These are phyloP conservation scores for Phyllosticta citriasiana DNA, from an alignment of 2,329 filamentous ascomycete species.

Conservation along the genomic window DNA sequence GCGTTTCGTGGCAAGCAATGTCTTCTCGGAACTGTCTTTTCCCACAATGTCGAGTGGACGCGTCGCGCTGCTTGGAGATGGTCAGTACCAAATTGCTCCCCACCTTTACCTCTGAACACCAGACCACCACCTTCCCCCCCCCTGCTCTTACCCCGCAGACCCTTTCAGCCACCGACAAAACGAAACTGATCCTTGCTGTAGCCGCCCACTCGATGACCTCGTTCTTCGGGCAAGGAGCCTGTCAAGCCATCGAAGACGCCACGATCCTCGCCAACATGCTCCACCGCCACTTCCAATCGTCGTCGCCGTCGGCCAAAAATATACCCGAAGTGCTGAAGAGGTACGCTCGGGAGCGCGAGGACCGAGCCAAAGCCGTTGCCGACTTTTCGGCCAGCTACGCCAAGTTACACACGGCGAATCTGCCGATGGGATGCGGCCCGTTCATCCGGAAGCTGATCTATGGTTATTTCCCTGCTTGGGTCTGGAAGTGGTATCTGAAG, in stretches of 20 bases:
- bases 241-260: slow-evolving; percentile 12
- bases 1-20: not conserved
- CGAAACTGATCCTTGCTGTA: not conserved
- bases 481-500: slow-evolving; percentile 4
- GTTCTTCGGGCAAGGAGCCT: slow-evolving; percentile 1
- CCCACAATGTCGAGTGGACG: not conserved
- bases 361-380: slow-evolving; percentile 6
- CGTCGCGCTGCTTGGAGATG: not conserved
- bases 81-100: not conserved
- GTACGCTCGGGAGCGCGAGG: not conserved
- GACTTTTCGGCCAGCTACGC: slow-evolving; percentile 9
- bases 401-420: slow-evolving; percentile 5
- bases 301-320: not conserved
- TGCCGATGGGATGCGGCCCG: slow-evolving; percentile 8
- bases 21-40: not conserved
- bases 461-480: slow-evolving; percentile 1
- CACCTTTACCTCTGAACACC: not conserved
- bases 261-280: slow-evolving; percentile 10
- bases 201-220: not conserved
- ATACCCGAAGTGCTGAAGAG: not conserved
- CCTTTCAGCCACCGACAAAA: not conserved
- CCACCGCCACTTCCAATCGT: not conserved
- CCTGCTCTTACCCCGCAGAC: not conserved
- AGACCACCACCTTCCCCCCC: not conserved
- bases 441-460: slow-evolving; percentile 8